Conservation (phyloP, 2,329 filamentous ascomycete species). For the Thielaviopsis cerberus region DNA sequence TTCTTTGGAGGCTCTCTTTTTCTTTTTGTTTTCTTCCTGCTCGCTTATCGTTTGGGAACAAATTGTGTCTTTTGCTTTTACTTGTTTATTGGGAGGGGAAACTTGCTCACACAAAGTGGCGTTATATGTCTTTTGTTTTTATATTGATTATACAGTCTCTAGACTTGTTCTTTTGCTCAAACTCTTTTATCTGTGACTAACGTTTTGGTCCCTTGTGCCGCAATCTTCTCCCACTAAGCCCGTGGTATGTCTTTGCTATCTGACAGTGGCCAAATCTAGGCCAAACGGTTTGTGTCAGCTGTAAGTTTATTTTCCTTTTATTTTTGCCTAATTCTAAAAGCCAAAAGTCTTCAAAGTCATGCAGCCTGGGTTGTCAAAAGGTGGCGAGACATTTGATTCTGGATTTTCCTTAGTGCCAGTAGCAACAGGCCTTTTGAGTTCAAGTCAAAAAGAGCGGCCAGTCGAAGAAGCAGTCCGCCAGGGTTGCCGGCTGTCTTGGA, state of each 20-base stretch:
- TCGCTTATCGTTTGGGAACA: not conserved
- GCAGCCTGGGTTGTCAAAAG: too few species aligned
- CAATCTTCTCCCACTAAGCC: not conserved
- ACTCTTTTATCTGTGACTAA: too few species aligned
- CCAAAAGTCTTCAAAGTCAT: not conserved
- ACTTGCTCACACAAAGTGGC: not conserved
- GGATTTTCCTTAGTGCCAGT: too few species aligned
- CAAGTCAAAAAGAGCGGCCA: too few species aligned
- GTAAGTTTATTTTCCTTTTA: not conserved
- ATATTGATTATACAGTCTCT: not conserved
- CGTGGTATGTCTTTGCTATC: not conserved
- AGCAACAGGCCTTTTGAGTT: too few species aligned
- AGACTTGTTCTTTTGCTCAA: not conserved
- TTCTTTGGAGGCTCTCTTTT: not conserved
- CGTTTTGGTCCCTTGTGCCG: too few species aligned
- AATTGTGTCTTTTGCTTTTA: not conserved
- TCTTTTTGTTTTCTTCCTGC: not conserved
- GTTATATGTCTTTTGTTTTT: not conserved
- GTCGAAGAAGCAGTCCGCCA: too few species aligned
- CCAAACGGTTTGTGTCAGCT: not conserved
- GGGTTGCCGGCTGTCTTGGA: too few species aligned
- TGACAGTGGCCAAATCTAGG: not conserved
- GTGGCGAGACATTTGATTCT: too few species aligned
- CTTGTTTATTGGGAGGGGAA: not conserved
- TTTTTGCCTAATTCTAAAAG: not conserved